Conservation (phyloP, 768 basidiomycete species). For the Dacryopinax spathularia region DNA sequence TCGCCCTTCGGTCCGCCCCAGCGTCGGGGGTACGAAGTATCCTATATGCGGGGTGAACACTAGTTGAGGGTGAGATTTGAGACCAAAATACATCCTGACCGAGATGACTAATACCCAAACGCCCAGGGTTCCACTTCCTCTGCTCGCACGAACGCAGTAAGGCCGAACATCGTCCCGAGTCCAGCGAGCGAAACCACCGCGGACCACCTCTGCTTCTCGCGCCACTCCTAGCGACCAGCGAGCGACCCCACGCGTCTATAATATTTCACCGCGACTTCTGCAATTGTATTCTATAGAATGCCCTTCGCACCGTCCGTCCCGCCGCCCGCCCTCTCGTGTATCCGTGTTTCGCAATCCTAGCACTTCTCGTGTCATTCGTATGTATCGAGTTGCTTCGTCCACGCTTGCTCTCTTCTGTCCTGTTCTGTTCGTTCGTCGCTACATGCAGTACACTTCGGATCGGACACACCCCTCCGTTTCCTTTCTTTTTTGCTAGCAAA, state of each 20-base stretch:
- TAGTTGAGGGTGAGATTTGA: neutral
- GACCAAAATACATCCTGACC: too few species aligned
- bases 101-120: neutral
- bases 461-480: constrained; percentile 3
- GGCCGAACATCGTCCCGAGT: neutral
- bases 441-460: too few species aligned
- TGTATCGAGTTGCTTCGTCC: constrained; percentile 1
- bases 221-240: too few species aligned
- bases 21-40: neutral
- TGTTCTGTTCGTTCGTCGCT: too few species aligned
- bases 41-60: neutral
- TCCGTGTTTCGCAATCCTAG: neutral
- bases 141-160: too few species aligned
- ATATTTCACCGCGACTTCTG: neutral
- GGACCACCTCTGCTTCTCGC: neutral
- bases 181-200: neutral
- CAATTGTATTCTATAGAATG: constrained; percentile 3
- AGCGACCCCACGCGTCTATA: too few species aligned
- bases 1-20: neutral
- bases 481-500: constrained; percentile 1
- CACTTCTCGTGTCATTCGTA: neutral
- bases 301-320: too few species aligned
- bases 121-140: neutral
- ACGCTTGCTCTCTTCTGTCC: too few species aligned
- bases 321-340: neutral